Conservation (phyloP, 1,284 basidiomycete genomes). For the Inonotus hispidus region DNA sequence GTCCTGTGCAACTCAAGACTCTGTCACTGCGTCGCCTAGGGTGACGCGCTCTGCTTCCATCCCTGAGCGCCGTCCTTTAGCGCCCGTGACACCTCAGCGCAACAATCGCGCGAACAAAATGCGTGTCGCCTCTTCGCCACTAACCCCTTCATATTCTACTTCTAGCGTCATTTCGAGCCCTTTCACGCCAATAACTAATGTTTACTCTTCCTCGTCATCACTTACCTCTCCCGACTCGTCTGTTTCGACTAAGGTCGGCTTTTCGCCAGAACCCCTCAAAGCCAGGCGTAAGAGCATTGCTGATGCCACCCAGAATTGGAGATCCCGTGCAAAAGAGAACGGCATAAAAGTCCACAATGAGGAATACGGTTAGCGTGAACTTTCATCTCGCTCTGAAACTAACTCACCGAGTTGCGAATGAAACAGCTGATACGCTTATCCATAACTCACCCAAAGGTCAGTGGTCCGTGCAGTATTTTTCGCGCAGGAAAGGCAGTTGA, state of each 20-base stretch:
- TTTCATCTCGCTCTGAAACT: slow-evolving; percentile 16
- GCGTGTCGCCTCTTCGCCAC: slow-evolving; percentile 15
- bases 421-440: slow-evolving; percentile 2
- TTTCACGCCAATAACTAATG: slow-evolving; percentile 19
- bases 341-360: slow-evolving; percentile 56
- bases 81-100: slow-evolving; percentile 19
- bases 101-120: slow-evolving; percentile 13
- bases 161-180: slow-evolving; percentile 17
- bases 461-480: not conserved
- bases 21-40: slow-evolving; percentile 13
- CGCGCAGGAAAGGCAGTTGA: not conserved
- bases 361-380: slow-evolving; percentile 36
- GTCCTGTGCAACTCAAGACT: slow-evolving; percentile 8
- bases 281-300: slow-evolving; percentile 37
- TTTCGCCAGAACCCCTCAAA: slow-evolving; percentile 15
- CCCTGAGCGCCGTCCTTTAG: slow-evolving; percentile 18
- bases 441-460: slow-evolving; percentile 12
- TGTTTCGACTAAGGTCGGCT: slow-evolving; percentile 16
- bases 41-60: slow-evolving; percentile 7
- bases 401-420: slow-evolving; percentile 14
- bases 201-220: slow-evolving; percentile 18
- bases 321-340: slow-evolving; percentile 62
- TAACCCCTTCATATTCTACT: slow-evolving; percentile 16
- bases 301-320: slow-evolving; percentile 67
- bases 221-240: slow-evolving; percentile 16